These are phyloP conservation scores for Hypoxylon cercidicola DNA, from an alignment of 495 filamentous ascomycete species.

Conservation along the genomic window DNA sequence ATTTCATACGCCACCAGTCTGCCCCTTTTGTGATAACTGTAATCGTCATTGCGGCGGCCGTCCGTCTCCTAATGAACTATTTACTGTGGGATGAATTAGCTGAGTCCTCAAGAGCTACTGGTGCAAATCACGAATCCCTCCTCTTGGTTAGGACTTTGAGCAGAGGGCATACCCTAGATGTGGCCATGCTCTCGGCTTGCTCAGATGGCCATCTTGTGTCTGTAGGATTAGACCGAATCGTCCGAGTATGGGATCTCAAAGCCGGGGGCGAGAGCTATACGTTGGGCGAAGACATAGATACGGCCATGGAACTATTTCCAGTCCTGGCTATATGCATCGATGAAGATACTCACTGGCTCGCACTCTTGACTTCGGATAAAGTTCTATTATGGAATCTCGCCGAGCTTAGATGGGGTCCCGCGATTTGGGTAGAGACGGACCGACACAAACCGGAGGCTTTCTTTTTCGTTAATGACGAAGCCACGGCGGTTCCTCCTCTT, in stretches of 20 bases:
- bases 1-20: conserved; percentile 67
- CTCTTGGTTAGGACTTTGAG: conserved; percentile 68
- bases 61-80: conserved; percentile 73
- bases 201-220: conserved; percentile 70
- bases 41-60: conserved; percentile 62
- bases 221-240: conserved; percentile 69
- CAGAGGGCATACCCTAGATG: conserved; percentile 69
- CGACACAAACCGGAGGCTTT: conserved; percentile 66
- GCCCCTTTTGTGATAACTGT: conserved; percentile 65
- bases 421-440: conserved; percentile 58
- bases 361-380: conserved; percentile 64
- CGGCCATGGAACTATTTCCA: conserved; percentile 59
- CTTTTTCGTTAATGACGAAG: conserved; percentile 60
- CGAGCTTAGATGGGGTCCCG: conserved; percentile 59
- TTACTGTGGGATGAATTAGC: conserved; percentile 66
- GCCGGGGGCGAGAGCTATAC: conserved; percentile 50
- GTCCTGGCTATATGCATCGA: conserved; percentile 69
- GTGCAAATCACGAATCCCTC: conserved; percentile 59
- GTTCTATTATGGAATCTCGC: conserved; percentile 69
- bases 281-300: conserved; percentile 50
- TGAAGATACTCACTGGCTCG: conserved; percentile 68
- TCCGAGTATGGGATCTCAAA: conserved; percentile 69
- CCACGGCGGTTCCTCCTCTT: conserved; percentile 52
- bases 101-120: conserved; percentile 40
- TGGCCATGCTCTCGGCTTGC: conserved; percentile 68